Evolutionary conservation across 2,329 filamentous ascomycete species (phyloP).

Genomic region (Calonectria pauciramosa): DNA sequence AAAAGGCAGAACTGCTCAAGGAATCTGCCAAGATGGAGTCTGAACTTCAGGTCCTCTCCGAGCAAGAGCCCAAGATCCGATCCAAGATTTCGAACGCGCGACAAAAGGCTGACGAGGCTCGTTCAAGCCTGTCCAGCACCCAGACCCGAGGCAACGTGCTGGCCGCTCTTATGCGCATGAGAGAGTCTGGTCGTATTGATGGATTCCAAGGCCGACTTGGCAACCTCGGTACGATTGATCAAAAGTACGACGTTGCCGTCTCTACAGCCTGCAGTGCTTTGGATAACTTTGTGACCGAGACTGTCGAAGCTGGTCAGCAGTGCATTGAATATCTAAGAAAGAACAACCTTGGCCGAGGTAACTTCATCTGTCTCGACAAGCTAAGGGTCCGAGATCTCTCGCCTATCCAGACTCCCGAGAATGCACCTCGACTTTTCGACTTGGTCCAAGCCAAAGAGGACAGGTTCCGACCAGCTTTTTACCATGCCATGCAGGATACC

Average conservation of each 20-base stretch:
- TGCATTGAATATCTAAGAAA: slow-evolving; percentile 98
- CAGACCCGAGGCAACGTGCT: slow-evolving; percentile 95
- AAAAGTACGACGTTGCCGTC: slow-evolving; percentile 96
- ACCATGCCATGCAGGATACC: slow-evolving; percentile 94
- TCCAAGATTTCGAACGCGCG: slow-evolving; percentile 89
- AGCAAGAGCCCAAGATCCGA: slow-evolving; percentile 86
- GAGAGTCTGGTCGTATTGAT: slow-evolving; percentile 95
- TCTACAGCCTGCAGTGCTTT: slow-evolving; percentile 93
- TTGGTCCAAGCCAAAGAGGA: slow-evolving; percentile 91
- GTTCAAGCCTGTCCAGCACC: slow-evolving; percentile 88
- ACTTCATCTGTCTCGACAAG: slow-evolving; percentile 96
- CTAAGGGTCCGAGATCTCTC: slow-evolving; percentile 83
- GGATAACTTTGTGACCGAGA: slow-evolving; percentile 97
- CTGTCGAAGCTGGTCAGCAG: slow-evolving; percentile 95
- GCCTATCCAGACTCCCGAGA: slow-evolving; percentile 88
- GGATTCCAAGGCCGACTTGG: slow-evolving; percentile 97
- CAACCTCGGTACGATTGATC: slow-evolving; percentile 93
- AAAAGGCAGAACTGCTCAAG: slow-evolving; percentile 80
- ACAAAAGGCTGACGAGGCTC: slow-evolving; percentile 96
- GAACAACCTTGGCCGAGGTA: slow-evolving; percentile 95
- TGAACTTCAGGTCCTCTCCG: slow-evolving; percentile 78
- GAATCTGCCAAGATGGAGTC: slow-evolving; percentile 79
- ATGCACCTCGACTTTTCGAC: slow-evolving; percentile 93
- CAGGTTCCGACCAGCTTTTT: slow-evolving; percentile 91
- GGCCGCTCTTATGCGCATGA: slow-evolving; percentile 91